These are phyloP conservation scores for Clonostachys rosea DNA, from an alignment of 2,329 filamentous ascomycete genomes.

Conservation along the genomic window DNA sequence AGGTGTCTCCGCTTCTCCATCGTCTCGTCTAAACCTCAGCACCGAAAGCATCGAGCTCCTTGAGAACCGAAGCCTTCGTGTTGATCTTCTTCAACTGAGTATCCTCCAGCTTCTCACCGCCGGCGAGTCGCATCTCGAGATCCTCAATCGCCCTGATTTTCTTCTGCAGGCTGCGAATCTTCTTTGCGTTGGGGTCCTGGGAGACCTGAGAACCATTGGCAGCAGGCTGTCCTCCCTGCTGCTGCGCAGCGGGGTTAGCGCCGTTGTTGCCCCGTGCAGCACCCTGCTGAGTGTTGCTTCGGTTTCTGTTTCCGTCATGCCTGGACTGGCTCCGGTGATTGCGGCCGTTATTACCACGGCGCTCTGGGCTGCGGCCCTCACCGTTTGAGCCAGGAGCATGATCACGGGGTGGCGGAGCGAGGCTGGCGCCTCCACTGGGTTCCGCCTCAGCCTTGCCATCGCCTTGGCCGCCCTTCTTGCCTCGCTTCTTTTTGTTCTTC, in stretches of 20 bases:
- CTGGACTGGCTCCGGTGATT: constrained; percentile 55
- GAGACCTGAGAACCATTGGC: constrained; percentile 7
- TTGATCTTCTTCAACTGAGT: constrained; percentile 98
- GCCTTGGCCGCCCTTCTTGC: constrained; percentile 81
- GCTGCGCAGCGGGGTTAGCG: constrained; percentile 15
- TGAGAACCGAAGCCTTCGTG: constrained; percentile 78
- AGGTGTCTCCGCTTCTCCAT: not conserved
- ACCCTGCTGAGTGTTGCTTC: constrained; percentile 44
- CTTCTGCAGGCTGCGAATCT: constrained; percentile 88
- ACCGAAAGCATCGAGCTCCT: constrained; percentile 67
- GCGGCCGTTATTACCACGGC: constrained; percentile 39
- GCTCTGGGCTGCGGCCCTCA: constrained; percentile 62
- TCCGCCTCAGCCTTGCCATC: constrained; percentile 43
- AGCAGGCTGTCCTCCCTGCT: constrained; percentile 45
- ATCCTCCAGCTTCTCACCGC: constrained; percentile 94
- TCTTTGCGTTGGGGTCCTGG: constrained; percentile 81
- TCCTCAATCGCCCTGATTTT: constrained; percentile 98
- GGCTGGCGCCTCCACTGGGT: constrained; percentile 38
- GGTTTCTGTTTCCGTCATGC: constrained; percentile 40
- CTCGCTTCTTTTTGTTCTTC: constrained; percentile 98
- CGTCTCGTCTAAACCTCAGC: constrained; percentile 14
- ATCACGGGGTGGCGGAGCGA: constrained; percentile 39
- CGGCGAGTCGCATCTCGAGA: constrained; percentile 91
- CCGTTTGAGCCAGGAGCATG: constrained; percentile 31
- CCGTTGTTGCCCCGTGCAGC: constrained; percentile 18